A percentile compares a stretch with the other conserved stretches of the same genome.
phyloP scores from a whole-genome alignment of 2,329 filamentous ascomycete genomes.

The Orbilia brochopaga region DNA sequence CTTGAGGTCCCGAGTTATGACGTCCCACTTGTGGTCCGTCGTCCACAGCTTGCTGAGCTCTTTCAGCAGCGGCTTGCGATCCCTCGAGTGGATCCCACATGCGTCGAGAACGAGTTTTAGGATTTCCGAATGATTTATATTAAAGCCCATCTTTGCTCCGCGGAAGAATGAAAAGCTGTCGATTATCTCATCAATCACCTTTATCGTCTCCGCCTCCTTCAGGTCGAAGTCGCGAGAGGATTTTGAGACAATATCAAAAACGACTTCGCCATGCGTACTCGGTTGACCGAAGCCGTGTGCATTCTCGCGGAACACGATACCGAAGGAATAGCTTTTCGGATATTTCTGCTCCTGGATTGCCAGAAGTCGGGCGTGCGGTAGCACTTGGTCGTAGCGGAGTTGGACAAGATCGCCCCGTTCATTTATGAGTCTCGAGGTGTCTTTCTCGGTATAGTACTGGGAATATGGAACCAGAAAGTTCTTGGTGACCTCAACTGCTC shows the following conservation, averaged over 20 bases:
- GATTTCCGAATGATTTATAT: constrained; percentile 86
- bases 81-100: constrained; percentile 33
- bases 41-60: constrained; percentile 57
- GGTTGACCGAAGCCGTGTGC: constrained; percentile 77
- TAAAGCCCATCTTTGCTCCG: constrained; percentile 78
- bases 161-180: constrained; percentile 77
- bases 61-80: constrained; percentile 18
- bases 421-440: constrained; percentile 80
- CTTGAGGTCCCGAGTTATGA: constrained; percentile 67
- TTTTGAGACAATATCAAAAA: constrained; percentile 92
- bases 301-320: constrained; percentile 77
- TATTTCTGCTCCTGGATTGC: constrained; percentile 72
- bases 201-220: constrained; percentile 92
- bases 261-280: constrained; percentile 81
- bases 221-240: constrained; percentile 80
- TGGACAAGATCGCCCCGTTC: constrained; percentile 85
- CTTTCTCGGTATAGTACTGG: constrained; percentile 70
- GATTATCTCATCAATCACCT: constrained; percentile 90
- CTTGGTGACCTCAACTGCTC: constrained; percentile 79
- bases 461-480: constrained; percentile 82
- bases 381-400: constrained; percentile 88
- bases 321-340: constrained; percentile 83
- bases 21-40: constrained; percentile 58
- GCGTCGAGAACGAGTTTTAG: constrained; percentile 59
- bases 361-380: constrained; percentile 84